Conservation (phyloP, 2,329 filamentous ascomycete genomes). For the Pseudocercospora crystallina region DNA sequence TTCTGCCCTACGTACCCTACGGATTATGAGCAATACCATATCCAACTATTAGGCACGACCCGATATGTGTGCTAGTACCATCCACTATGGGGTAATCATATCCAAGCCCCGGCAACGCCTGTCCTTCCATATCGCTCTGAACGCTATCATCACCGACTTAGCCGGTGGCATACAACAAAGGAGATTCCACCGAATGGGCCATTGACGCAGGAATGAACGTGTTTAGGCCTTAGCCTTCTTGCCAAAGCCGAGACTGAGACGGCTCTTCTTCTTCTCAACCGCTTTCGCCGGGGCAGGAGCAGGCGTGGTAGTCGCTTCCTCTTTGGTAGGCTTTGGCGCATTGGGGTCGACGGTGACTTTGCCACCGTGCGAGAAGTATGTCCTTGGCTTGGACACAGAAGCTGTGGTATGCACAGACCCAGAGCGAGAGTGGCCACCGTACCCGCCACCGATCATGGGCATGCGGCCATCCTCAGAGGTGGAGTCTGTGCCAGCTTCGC, state of each 20-base stretch:
- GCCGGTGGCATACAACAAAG: not conserved
- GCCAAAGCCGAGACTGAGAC: slow-evolving; percentile 28
- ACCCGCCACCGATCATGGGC: slow-evolving; percentile 3
- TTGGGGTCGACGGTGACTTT: slow-evolving; percentile 22
- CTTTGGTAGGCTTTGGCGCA: slow-evolving; percentile 5
- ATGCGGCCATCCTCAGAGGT: slow-evolving; percentile 22
- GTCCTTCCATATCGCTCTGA: slow-evolving; percentile 7
- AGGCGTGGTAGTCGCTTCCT: slow-evolving; percentile 1
- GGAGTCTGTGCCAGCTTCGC: slow-evolving; percentile 20
- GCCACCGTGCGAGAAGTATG: slow-evolving; percentile 32
- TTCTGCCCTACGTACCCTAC: no score
- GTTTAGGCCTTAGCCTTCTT: slow-evolving; percentile 21
- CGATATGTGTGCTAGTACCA: no score
- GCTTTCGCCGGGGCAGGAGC: slow-evolving; percentile 7
- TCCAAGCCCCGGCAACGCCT: not conserved
- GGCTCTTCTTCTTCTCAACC: slow-evolving; percentile 27
- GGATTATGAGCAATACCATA: no score
- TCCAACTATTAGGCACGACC: no score
- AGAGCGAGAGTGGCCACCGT: slow-evolving; percentile 6
- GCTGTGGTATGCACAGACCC: slow-evolving; percentile 15
- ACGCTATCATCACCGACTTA: slow-evolving; percentile 10
- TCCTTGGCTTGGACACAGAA: slow-evolving; percentile 23
- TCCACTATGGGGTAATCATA: not conserved
- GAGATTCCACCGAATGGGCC: not conserved
- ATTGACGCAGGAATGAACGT: not conserved